Evolutionary conservation across 2,329 filamentous ascomycete species (phyloP), one percentile per base, ranked within the genome.

Genomic region (Phaeomoniella chlamydospora): DNA sequence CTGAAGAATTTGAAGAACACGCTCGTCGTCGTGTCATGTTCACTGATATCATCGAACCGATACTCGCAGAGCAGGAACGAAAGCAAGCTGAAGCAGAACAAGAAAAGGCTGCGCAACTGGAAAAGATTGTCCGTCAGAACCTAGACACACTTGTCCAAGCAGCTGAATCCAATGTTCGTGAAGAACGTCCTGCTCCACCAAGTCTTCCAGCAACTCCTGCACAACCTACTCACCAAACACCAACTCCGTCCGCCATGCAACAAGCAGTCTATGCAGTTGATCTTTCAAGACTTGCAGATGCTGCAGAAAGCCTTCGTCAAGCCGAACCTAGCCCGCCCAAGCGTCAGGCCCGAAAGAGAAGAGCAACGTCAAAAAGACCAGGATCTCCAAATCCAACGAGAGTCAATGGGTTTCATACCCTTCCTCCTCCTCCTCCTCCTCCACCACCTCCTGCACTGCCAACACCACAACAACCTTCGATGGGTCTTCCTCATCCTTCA

Each of bases 221-320:
- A 18, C 22, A 18, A 13, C 35, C 22, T 12, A 37, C 14, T 15
- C 5, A n/a, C 16, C 13, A 16, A 3, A n/a, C 35, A 12, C 5
- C 14, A 11, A 14, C 17, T 13, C 15, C 34, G 4, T n/a, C n/a
- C n/a, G n/a, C n/a, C n/a, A n/a, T n/a, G 22, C 13, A 17, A 31
- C 15, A 18, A 10, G 37, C 44, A 29, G 37, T 34, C 15, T 37
- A 34, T 15, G 39, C 41, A 14, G 45, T 40, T 18, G 39, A 41
- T 5, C 26, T 48, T 18, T 48, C 45, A 10, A 36, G 41, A 2
- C 44, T 48, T 35, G 45, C 45, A 18, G 45, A 48, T 19, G 41
- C 42, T 16, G 39, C 45, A 4, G 44, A 45, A 17, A 44, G 40
- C 36, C 37, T 38, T 6, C 22, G 22, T 26, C 6, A 26, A 26